Conservation (phyloP, 1,284 basidiomycete species). For the Rhodotorula sp. region DNA sequence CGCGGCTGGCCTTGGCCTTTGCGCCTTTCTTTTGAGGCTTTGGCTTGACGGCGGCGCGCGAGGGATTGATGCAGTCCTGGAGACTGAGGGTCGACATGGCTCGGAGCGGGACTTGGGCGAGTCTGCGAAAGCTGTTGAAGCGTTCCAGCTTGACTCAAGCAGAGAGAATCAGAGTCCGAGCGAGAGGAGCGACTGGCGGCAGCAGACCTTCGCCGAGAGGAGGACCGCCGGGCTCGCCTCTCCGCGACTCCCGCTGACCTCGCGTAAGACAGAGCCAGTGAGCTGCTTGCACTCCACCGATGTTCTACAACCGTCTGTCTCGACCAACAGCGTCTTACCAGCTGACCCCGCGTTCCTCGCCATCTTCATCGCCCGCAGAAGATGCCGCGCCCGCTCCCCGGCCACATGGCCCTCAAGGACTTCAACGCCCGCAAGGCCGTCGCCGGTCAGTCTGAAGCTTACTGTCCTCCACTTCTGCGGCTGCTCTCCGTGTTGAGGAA, state of each 20-base stretch:
- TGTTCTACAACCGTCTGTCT: rapidly evolving
- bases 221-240: neutral
- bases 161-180: neutral
- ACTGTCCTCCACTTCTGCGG: no score
- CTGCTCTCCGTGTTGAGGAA: no score
- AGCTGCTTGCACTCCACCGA: neutral
- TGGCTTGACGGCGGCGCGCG: slow-evolving; percentile 6
- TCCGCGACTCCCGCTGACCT: no score
- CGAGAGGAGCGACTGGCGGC: neutral
- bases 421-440: slow-evolving; percentile 41
- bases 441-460: slow-evolving; percentile 17
- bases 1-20: neutral
- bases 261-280: no score
- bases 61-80: slow-evolving; percentile 23
- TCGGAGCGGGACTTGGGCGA: neutral
- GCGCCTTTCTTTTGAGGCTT: neutral
- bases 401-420: slow-evolving; percentile 42
- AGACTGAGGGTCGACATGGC: slow-evolving; percentile 20
- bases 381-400: slow-evolving; percentile 39
- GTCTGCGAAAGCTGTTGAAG: slow-evolving; percentile 3
- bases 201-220: neutral
- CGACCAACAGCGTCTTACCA: neutral
- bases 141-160: neutral
- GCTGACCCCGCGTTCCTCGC: neutral
- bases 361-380: neutral